Evolutionary conservation across 441 rosid genomes (phyloP).

Genomic region (Lepidium campestre): DNA sequence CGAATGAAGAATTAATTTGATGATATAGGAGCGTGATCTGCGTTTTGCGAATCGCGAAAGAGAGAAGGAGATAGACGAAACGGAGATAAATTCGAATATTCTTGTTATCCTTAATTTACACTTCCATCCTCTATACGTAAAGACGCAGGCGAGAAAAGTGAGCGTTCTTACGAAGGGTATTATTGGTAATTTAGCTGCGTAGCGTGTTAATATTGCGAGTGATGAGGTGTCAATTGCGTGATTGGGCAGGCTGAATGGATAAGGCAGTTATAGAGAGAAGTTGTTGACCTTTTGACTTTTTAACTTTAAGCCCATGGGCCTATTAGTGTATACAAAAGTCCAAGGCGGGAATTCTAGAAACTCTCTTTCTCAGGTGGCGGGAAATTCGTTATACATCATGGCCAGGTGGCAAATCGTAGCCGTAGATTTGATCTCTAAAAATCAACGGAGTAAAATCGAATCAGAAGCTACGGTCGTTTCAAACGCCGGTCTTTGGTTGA

Average conservation of each 20-base stretch:
- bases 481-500: conserved; percentile 3
- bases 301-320: conserved; percentile 9
- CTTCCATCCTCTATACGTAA: conserved; percentile 15
- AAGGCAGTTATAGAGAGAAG: neutral
- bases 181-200: neutral
- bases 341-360: conserved; percentile 50
- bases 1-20: neutral
- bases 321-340: neutral
- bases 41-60: neutral
- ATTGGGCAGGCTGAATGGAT: conserved; percentile 1
- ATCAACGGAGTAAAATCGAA: conserved; percentile 36
- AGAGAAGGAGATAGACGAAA: conserved; percentile 11
- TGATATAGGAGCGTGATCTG: neutral
- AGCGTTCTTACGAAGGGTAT: neutral
- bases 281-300: conserved; percentile 9
- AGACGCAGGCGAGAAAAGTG: neutral
- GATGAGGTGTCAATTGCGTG: conserved; percentile 24
- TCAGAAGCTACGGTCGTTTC: conserved; percentile 12
- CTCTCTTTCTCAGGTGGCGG: conserved; percentile 22
- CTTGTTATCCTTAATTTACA: neutral
- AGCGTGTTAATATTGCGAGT: conserved; percentile 5
- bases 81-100: conserved; percentile 5
- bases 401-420: conserved; percentile 9
- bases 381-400: neutral
- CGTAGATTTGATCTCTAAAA: conserved; percentile 7